These are phyloP conservation scores for Fusarium drepaniforme DNA, from an alignment of 2,329 filamentous ascomycete species.

Conservation along the genomic window DNA sequence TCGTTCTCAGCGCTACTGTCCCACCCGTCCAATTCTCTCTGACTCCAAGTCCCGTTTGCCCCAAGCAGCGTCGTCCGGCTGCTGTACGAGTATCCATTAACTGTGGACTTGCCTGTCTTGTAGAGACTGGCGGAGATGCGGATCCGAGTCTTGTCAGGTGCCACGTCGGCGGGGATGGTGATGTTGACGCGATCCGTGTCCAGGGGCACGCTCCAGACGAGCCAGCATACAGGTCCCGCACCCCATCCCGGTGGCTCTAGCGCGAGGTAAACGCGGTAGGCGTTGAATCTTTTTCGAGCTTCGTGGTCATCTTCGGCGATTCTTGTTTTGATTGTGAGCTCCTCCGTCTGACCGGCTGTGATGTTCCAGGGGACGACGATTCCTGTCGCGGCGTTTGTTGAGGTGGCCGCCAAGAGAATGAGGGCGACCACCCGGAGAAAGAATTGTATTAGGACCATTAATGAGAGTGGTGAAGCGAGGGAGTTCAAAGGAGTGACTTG, in stretches of 20 bases:
- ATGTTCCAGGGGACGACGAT: constrained; percentile 38
- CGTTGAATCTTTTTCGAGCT: constrained; percentile 18
- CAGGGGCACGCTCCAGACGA: constrained; percentile 21
- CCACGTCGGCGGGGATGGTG: constrained; percentile 40
- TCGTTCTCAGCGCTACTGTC: constrained; percentile 20
- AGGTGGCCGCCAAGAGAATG: constrained; percentile 27
- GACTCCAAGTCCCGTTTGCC: constrained; percentile 39
- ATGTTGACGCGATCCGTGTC: constrained; percentile 37
- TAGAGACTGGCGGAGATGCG: constrained; percentile 30
- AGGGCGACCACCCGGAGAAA: constrained; percentile 22
- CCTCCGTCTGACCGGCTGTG: constrained; percentile 24
- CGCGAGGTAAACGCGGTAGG: constrained; percentile 40
- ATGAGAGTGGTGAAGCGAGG: background rate
- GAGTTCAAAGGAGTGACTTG: background rate
- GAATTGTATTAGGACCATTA: constrained; percentile 26
- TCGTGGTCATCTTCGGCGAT: constrained; percentile 23
- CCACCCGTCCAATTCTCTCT: constrained; percentile 38
- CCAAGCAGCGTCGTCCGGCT: constrained; percentile 20
- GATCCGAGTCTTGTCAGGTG: constrained; percentile 30
- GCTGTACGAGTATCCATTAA: constrained; percentile 38
- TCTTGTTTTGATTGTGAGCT: constrained; percentile 30
- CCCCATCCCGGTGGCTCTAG: constrained; percentile 39
- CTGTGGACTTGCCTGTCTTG: constrained; percentile 20
- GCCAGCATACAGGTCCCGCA: constrained; percentile 36
- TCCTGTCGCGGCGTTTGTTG: constrained; percentile 10